Percentiles rank a stretch among this genome's conserved stretches.
phyloP scores from a whole-genome alignment of 805 yeast genomes.

The Barnettozyma vustinii region DNA sequence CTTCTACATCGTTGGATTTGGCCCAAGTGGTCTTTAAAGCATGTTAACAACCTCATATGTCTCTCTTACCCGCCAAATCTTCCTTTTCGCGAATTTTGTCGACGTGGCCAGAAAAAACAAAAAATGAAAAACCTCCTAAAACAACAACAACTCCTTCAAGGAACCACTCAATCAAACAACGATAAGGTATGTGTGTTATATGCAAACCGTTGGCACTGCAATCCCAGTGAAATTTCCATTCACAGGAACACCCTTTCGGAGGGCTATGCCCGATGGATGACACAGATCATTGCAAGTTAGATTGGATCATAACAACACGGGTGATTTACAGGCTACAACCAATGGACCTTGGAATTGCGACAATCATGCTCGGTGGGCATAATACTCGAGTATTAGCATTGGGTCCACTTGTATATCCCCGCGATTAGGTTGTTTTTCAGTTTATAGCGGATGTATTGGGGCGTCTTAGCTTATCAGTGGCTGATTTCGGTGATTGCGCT shows the following conservation, averaged over 20 bases:
- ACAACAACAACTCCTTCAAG: neutral
- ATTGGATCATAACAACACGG: neutral
- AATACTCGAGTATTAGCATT: neutral
- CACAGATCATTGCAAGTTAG: neutral
- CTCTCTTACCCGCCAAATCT: constrained; percentile 1
- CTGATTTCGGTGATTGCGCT: neutral
- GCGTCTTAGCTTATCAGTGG: neutral
- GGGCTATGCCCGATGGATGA: neutral
- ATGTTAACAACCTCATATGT: too few species aligned
- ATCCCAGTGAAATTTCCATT: neutral
- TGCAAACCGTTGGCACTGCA: neutral
- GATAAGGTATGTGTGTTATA: neutral
- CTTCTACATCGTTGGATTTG: neutral
- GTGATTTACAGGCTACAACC: neutral
- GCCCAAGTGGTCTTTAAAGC: too few species aligned
- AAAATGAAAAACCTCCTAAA: constrained; percentile 2
- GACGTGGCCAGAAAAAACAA: constrained; percentile 11
- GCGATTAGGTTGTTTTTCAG: neutral
- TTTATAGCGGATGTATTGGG: neutral
- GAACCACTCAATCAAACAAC: constrained; percentile 4
- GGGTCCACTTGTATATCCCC: neutral
- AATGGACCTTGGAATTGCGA: neutral
- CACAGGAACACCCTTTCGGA: neutral
- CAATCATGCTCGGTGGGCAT: neutral
- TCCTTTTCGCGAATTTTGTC: constrained; percentile 11